Percentiles rank a stretch among this genome's conserved stretches.
phyloP scores from a whole-genome alignment of 768 basidiomycete genomes.

The Leccinum longicurvipes region DNA sequence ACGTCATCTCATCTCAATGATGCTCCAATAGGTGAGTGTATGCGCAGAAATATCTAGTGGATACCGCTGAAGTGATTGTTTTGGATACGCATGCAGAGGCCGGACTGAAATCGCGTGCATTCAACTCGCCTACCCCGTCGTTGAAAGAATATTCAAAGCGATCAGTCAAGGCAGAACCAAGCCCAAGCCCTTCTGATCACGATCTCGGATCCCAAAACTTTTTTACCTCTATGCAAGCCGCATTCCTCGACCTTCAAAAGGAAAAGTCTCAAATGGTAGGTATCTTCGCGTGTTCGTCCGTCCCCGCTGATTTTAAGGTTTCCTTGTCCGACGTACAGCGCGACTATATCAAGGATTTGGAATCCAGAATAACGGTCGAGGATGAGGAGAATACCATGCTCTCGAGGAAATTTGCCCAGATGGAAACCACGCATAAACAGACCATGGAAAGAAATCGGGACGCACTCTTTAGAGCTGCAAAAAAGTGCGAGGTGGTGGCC shows the following conservation, averaged over 20 bases:
- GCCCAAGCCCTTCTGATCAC: neutral
- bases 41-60: conserved; percentile 3
- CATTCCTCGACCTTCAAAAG: conserved; percentile 2
- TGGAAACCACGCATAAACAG: conserved; percentile 14
- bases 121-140: neutral
- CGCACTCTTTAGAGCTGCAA: conserved; percentile 12
- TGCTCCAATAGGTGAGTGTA: conserved; percentile 24
- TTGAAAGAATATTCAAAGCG: conserved; percentile 7
- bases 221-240: conserved; percentile 2
- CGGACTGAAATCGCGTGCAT: neutral
- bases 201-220: neutral
- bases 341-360: conserved; percentile 14
- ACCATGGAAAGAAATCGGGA: conserved; percentile 16
- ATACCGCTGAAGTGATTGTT: neutral
- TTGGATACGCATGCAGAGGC: conserved; percentile 16
- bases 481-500: conserved; percentile 13
- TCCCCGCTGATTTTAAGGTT: neutral
- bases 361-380: conserved; percentile 19
- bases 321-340: conserved; percentile 14
- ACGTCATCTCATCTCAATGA: conserved; percentile 4
- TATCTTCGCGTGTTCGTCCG: neutral
- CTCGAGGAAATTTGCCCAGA: conserved; percentile 11
- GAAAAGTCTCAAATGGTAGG: conserved; percentile 15
- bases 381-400: conserved; percentile 11
- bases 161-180: conserved; percentile 5